Percentiles rank a stretch among this genome's conserved stretches.
phyloP scores from a whole-genome alignment of 2,329 filamentous ascomycete species.

The Fusarium fujikuroi region DNA sequence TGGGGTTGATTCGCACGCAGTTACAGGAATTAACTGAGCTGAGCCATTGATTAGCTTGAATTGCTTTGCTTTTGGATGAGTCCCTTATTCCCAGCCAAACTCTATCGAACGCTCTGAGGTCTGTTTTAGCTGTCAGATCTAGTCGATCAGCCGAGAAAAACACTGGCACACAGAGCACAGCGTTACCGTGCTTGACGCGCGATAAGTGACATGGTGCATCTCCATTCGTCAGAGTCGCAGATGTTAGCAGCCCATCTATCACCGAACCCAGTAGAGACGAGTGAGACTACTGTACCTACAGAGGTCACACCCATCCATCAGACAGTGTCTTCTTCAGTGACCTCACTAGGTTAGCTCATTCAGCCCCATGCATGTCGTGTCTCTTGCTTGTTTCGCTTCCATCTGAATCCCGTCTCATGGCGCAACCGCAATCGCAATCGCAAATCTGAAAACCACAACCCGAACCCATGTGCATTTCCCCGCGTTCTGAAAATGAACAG shows the following conservation, averaged over 20 bases:
- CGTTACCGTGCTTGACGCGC: slow-evolving; percentile 14
- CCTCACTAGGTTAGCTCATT: slow-evolving; percentile 5
- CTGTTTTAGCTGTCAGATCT: background rate
- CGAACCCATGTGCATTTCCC: slow-evolving; percentile 38
- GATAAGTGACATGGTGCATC: slow-evolving; percentile 41
- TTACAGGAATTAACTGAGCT: background rate
- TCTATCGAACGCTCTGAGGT: background rate
- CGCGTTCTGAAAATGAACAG: slow-evolving; percentile 33
- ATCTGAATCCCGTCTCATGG: slow-evolving; percentile 19
- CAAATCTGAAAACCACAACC: slow-evolving; percentile 5
- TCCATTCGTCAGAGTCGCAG: slow-evolving; percentile 33
- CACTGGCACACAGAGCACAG: slow-evolving; percentile 1
- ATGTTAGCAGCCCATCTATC: slow-evolving; percentile 21
- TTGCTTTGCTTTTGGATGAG: background rate
- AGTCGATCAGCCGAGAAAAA: slow-evolving; percentile 6
- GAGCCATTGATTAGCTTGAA: background rate
- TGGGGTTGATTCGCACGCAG: background rate
- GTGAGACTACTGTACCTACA: background rate
- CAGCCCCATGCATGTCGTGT: slow-evolving; percentile 17
- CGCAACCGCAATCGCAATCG: slow-evolving; percentile 14
- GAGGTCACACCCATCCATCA: slow-evolving; percentile 7
- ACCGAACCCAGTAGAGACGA: slow-evolving; percentile 12
- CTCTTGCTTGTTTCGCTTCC: slow-evolving; percentile 30
- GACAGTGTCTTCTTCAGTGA: slow-evolving; percentile 8
- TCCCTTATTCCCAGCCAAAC: background rate